Conservation (phyloP, 352 stramenopile genomes). For the Globisporangium canariense region DNA sequence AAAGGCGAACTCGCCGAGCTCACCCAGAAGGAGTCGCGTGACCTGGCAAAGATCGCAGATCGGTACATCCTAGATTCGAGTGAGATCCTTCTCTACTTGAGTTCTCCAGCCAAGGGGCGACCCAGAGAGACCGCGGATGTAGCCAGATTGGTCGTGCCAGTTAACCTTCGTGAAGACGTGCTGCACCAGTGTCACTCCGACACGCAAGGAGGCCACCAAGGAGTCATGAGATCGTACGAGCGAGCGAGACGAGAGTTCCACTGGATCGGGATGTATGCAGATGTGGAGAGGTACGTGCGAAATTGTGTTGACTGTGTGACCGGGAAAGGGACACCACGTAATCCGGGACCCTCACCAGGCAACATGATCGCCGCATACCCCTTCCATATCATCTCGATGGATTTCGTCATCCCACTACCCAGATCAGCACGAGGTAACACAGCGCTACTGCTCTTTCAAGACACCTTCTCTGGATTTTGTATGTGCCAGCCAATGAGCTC, state of each 20-base stretch:
- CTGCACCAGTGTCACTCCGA: background rate
- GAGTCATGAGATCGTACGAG: background rate
- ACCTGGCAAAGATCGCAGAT: background rate
- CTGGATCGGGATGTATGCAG: conserved; percentile 5
- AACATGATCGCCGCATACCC: conserved; percentile 1
- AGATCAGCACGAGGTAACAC: background rate
- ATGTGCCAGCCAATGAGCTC: conserved; percentile 22
- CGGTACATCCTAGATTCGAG: background rate
- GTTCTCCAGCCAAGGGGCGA: background rate
- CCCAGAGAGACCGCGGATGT: background rate
- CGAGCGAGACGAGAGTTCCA: background rate
- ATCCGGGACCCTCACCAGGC: background rate
- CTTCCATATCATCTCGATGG: conserved; percentile 10
- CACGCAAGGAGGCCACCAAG: background rate
- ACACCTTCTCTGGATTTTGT: conserved; percentile 21
- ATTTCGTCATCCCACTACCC: conserved; percentile 12
- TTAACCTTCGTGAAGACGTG: background rate
- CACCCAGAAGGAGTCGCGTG: background rate
- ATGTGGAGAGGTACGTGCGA: background rate
- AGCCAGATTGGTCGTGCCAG: background rate
- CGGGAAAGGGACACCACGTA: background rate
- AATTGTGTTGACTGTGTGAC: conserved; percentile 8
- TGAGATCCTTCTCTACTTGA: too few relatives aligned
- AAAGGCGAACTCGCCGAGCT: background rate
- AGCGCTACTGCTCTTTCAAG: conserved; percentile 20